phyloP scores from a whole-genome alignment of 202 grass and related monocot genomes.

The Brachypodium distachyon region DNA sequence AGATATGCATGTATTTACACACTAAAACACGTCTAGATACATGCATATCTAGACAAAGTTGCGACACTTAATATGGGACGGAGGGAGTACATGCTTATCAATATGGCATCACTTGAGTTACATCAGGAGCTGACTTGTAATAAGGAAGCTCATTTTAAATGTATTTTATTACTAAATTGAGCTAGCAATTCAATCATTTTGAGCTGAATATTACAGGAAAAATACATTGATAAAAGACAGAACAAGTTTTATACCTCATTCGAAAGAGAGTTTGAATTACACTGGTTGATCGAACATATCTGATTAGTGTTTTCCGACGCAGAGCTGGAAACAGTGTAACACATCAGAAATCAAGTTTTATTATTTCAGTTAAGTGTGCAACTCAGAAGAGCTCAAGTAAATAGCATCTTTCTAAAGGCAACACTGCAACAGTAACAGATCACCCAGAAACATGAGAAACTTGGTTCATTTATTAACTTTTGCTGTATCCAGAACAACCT shows the following conservation, averaged over 20 bases:
- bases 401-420: neutral
- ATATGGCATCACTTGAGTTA: conserved; percentile 11
- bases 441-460: conserved; percentile 16
- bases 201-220: conserved; percentile 10
- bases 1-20: no score
- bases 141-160: conserved; percentile 19
- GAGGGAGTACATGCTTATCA: conserved; percentile 6
- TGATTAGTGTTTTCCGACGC: conserved; percentile 71
- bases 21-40: no score
- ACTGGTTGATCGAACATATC: conserved; percentile 93
- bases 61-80: no score
- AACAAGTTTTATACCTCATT: conserved; percentile 61
- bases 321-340: conserved; percentile 52
- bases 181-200: neutral
- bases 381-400: conserved; percentile 10
- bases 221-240: conserved; percentile 4
- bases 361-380: conserved; percentile 21
- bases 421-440: neutral
- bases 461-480: neutral
- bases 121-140: conserved; percentile 3
- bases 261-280: conserved; percentile 84
- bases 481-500: neutral
- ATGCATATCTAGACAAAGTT: no score
- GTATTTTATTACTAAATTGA: conserved; percentile 9
- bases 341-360: conserved; percentile 19